Evolutionary conservation across 140 eudicot genomes (phyloP).

Genomic region (Ambrosia hybrid): DNA sequence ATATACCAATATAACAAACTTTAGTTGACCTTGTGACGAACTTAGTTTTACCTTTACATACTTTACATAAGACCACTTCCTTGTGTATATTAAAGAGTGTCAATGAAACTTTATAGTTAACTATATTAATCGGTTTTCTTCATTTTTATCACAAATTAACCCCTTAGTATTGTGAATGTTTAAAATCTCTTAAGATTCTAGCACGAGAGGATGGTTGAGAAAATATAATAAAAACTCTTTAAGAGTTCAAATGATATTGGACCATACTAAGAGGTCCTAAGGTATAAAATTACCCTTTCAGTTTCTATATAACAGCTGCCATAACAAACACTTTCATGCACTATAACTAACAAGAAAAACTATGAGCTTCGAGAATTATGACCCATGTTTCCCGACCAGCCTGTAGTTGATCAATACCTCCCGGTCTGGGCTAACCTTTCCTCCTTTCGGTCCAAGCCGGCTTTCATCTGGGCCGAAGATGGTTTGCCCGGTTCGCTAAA

Average conservation of each 20-base stretch:
- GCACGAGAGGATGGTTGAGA: constrained; percentile 2
- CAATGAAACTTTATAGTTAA: neutral
- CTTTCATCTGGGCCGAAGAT: constrained; percentile 74
- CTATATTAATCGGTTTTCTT: neutral
- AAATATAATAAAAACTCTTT: neutral
- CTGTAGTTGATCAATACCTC: constrained; percentile 78
- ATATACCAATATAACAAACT: neutral
- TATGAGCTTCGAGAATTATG: constrained; percentile 66
- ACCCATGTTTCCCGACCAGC: constrained; percentile 73
- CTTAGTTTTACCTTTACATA: too few species aligned
- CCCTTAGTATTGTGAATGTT: neutral
- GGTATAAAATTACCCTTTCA: neutral
- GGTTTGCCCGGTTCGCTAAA: constrained; percentile 19
- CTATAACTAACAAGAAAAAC: constrained; percentile 9
- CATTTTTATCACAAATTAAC: neutral
- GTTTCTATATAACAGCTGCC: constrained; percentile 30
- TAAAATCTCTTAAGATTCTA: neutral
- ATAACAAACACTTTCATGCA: constrained; percentile 23
- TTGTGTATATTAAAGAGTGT: neutral
- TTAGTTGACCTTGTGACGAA: too few species aligned
- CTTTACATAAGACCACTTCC: neutral
- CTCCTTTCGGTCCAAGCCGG: constrained; percentile 62
- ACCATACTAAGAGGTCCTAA: constrained; percentile 20
- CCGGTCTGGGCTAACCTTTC: constrained; percentile 71
- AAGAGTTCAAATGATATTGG: neutral